Conservation (phyloP, 441 rosid species). For the Syzygium malaccense region DNA sequence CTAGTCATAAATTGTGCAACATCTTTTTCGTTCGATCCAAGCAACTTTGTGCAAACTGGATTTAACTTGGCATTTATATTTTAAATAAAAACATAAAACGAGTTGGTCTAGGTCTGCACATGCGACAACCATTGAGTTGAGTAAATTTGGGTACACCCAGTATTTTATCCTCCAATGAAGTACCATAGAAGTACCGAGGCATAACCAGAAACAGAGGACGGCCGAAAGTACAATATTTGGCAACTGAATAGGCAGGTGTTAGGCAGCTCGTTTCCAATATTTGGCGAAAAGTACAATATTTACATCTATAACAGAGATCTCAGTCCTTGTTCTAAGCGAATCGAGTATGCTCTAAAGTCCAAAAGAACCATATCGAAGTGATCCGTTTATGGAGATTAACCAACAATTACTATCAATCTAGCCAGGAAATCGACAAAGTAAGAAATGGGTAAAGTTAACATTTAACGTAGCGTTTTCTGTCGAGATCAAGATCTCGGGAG, state of each 20-base stretch:
- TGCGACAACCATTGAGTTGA: not conserved
- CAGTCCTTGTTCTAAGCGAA: not conserved
- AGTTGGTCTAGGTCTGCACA: not conserved
- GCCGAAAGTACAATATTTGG: not conserved
- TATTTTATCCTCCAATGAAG: not conserved
- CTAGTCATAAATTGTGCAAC: not conserved
- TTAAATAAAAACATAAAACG: not conserved
- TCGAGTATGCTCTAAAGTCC: not conserved
- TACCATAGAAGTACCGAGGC: not conserved
- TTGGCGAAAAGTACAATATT: too few species aligned
- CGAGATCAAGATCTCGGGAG: not conserved
- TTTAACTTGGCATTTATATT: not conserved
- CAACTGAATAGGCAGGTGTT: not conserved
- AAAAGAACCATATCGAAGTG: rapidly evolving
- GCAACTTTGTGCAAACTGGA: not conserved
- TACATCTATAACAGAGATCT: not conserved
- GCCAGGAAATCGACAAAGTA: not conserved
- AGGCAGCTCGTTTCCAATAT: not conserved
- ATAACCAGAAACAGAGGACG: not conserved
- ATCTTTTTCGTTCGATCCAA: not conserved
- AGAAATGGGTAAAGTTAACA: not conserved
- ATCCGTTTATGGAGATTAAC: not conserved
- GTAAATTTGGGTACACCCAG: not conserved
- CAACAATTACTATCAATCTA: not conserved
- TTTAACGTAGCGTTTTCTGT: not conserved